Base-by-base conservation (phyloP, 345 rosid genomes). In the Acer negundo region DNA sequence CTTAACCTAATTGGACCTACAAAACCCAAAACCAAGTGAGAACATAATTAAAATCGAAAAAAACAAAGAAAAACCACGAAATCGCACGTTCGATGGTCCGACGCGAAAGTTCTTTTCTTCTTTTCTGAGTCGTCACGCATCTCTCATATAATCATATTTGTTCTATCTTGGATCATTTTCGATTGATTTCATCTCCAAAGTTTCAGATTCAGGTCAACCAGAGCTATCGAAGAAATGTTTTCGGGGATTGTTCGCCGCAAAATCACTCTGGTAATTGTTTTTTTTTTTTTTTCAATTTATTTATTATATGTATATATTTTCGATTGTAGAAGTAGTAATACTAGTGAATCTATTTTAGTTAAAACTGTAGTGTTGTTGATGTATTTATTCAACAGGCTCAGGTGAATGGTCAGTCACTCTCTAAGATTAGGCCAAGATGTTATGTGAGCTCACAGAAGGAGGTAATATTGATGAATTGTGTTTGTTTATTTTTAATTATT, bases 211-310 rank as follows among this genome's bases (percentile, higher is more conserved):
- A 59, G 63, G 62, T 49, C 19, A 6, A 9, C 23, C 23, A 62
- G 24, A 15, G 55, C 42, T 19, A 65, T 44, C 5, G 67, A 23
- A 76, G 75, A 62, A 35, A 80, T 80, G 83, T 76, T 80, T 72
- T 76, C 65, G 77, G 77, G 80, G 26, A 61, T 72, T 76, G 3
- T 76, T 72, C 80, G 80, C 31, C 80, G 83, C 16, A 64, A 49
- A 76, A 64, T 72, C 72, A 75, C 80, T 72, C 66, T 66, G 65
- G 77, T 80, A 80, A 42, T 42, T 7, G 46, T 7, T 17, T 7
- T 1, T 67, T 19, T 10, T 16, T 62, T 40, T 56, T 35, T 10
- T 40, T 12, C 17, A 12, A 56, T 56, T 17, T 20, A 0, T 56
- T 6, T 17, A 5, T 4, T 56, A 16, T 56, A 1, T 56, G 3